phyloP scores from a whole-genome alignment of 2,329 filamentous ascomycete genomes.

The Penicillium italicum region DNA sequence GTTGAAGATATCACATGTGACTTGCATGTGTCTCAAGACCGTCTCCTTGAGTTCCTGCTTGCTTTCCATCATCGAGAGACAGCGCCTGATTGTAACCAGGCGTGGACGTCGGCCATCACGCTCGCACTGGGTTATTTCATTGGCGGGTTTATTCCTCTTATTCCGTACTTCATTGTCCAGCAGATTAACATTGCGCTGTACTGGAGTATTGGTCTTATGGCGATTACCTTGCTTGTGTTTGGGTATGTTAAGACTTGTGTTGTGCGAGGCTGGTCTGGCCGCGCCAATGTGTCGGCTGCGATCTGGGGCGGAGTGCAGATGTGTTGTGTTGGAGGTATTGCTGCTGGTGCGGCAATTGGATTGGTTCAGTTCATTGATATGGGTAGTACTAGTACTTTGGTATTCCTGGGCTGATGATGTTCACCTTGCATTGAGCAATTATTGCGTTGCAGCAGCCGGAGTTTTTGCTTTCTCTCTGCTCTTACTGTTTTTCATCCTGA shows the following conservation, averaged over 20 bases:
- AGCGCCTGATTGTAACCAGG: constrained; percentile 45
- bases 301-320: constrained; percentile 62
- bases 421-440: constrained; percentile 1
- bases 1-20: constrained; percentile 37
- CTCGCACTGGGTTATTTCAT: constrained; percentile 68
- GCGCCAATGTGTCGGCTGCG: constrained; percentile 51
- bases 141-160: constrained; percentile 66
- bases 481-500: background rate
- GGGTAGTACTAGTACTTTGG: constrained; percentile 10
- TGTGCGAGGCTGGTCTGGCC: constrained; percentile 44
- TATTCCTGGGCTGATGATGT: background rate
- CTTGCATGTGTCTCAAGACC: constrained; percentile 37
- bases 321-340: constrained; percentile 60
- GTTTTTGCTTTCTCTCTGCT: background rate
- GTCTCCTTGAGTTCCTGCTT: constrained; percentile 47
- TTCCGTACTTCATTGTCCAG: constrained; percentile 63
- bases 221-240: constrained; percentile 40
- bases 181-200: constrained; percentile 50
- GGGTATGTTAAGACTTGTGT: constrained; percentile 46
- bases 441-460: background rate
- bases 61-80: constrained; percentile 48
- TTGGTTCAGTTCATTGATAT: constrained; percentile 58
- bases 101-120: constrained; percentile 57
- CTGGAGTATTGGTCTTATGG: constrained; percentile 44
- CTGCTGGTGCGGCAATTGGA: constrained; percentile 63